Evolutionary conservation across 2,329 filamentous ascomycete genomes (phyloP).

Genomic region (Phaeomoniella chlamydospora): DNA sequence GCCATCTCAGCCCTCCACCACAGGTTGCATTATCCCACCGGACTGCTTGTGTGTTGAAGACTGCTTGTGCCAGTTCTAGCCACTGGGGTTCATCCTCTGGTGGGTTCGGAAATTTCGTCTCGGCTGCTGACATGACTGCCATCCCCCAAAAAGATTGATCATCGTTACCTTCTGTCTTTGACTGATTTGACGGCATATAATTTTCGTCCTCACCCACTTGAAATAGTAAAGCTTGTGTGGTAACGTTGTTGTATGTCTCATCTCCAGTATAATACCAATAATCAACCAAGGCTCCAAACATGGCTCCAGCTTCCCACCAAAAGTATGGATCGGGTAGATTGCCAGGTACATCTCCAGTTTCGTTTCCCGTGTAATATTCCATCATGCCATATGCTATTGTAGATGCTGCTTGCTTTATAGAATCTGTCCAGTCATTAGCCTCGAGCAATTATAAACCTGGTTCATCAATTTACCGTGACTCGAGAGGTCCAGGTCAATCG

Average conservation of each 20-base stretch:
- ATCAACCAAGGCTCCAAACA: constrained; percentile 57
- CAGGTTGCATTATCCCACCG: constrained; percentile 58
- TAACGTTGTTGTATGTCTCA: constrained; percentile 53
- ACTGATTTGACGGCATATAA: constrained; percentile 55
- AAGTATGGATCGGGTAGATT: constrained; percentile 38
- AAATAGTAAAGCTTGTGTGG: constrained; percentile 53
- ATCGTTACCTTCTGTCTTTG: constrained; percentile 33
- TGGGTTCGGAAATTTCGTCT: constrained; percentile 60
- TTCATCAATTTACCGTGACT: constrained; percentile 1
- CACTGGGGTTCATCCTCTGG: constrained; percentile 50
- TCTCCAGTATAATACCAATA: constrained; percentile 79
- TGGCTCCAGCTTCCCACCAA: constrained; percentile 61
- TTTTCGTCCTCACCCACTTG: constrained; percentile 60
- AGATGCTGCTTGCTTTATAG: constrained; percentile 30
- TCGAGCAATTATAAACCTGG: neutral
- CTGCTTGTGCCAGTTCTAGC: constrained; percentile 63
- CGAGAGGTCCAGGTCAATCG: constrained; percentile 9
- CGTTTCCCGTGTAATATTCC: constrained; percentile 32
- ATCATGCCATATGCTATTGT: constrained; percentile 33
- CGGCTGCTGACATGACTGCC: constrained; percentile 63
- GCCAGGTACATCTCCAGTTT: constrained; percentile 34
- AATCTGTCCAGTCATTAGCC: constrained; percentile 15
- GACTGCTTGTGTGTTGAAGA: constrained; percentile 62
- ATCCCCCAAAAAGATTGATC: constrained; percentile 73
- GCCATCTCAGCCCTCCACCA: constrained; percentile 67